Percentiles rank a stretch among this genome's conserved stretches.
Evolutionary conservation across 2,329 filamentous ascomycete genomes (phyloP).

Genomic region (Calonectria crousiana): DNA sequence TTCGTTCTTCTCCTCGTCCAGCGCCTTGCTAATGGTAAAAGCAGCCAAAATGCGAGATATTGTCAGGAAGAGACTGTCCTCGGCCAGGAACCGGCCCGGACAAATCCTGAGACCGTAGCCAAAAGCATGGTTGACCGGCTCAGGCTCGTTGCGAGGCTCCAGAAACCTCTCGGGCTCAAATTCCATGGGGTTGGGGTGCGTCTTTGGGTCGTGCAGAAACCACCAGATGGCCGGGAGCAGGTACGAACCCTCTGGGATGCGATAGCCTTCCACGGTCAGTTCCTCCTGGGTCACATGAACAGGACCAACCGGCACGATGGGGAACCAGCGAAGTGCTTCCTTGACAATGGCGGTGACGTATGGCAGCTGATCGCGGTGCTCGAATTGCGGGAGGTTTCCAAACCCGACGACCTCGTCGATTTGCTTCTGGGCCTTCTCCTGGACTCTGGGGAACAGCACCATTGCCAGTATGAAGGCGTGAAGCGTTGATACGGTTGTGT

Average conservation of each 20-base stretch:
- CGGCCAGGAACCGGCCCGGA: not conserved
- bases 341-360: conserved; percentile 68
- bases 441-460: not conserved
- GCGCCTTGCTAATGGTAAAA: not conserved
- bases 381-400: conserved; percentile 59
- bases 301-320: not conserved
- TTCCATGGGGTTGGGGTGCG: not conserved
- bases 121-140: not conserved
- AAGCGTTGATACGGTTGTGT: not conserved
- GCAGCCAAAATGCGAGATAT: not conserved
- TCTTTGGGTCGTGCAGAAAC: conserved; percentile 3
- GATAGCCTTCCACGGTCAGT: conserved; percentile 16
- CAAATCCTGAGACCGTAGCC: not conserved
- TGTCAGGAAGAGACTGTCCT: not conserved
- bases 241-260: conserved; percentile 27
- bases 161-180: conserved; percentile 29
- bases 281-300: conserved; percentile 20
- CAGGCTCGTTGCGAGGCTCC: conserved; percentile 1
- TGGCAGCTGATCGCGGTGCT: conserved; percentile 61
- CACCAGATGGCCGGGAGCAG: conserved; percentile 23
- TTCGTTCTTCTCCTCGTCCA: not conserved
- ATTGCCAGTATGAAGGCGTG: not conserved
- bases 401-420: conserved; percentile 64
- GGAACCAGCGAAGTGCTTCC: conserved; percentile 67
- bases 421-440: conserved; percentile 60